Conservation (phyloP, 2,329 filamentous ascomycete species). For the Hypoxylon sp. region DNA sequence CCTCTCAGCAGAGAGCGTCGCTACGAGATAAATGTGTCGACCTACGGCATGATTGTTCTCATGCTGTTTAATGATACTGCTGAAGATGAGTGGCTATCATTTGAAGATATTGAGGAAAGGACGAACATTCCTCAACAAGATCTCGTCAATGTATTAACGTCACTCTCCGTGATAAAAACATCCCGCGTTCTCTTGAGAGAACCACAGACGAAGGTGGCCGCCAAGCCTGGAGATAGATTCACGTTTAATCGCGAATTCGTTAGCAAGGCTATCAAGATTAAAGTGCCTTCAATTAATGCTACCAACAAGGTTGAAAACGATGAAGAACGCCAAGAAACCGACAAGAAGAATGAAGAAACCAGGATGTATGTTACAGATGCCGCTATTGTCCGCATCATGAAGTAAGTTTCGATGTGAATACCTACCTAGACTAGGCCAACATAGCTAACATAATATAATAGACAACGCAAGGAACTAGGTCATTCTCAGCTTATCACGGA, state of each 20-base stretch:
- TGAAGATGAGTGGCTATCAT: slow-evolving; percentile 66
- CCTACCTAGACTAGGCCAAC: background rate
- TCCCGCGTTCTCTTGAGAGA: slow-evolving; percentile 85
- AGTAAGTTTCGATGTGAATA: slow-evolving; percentile 68
- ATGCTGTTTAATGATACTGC: slow-evolving; percentile 87
- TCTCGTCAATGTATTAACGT: slow-evolving; percentile 82
- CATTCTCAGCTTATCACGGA: slow-evolving; percentile 80
- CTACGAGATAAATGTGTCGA: slow-evolving; percentile 93
- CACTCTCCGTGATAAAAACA: slow-evolving; percentile 83
- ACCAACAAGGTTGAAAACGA: slow-evolving; percentile 88
- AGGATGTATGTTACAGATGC: slow-evolving; percentile 81
- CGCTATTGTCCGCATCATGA: slow-evolving; percentile 86
- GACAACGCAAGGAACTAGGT: slow-evolving; percentile 79
- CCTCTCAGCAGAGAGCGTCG: slow-evolving; percentile 75
- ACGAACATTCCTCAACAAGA: slow-evolving; percentile 85
- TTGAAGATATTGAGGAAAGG: slow-evolving; percentile 85
- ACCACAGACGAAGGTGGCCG: slow-evolving; percentile 78
- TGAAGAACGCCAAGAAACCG: slow-evolving; percentile 77
- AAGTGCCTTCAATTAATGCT: slow-evolving; percentile 86
- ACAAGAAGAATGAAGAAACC: slow-evolving; percentile 81
- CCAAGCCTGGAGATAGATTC: slow-evolving; percentile 84
- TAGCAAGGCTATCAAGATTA: slow-evolving; percentile 88
- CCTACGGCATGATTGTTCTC: slow-evolving; percentile 91
- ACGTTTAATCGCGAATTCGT: slow-evolving; percentile 85
- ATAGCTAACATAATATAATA: slow-evolving; percentile 58